Evolutionary conservation across 2,329 filamentous ascomycete genomes (phyloP), one percentile per base, ranked within the genome.

Genomic region (Sphaceloma murrayae): DNA sequence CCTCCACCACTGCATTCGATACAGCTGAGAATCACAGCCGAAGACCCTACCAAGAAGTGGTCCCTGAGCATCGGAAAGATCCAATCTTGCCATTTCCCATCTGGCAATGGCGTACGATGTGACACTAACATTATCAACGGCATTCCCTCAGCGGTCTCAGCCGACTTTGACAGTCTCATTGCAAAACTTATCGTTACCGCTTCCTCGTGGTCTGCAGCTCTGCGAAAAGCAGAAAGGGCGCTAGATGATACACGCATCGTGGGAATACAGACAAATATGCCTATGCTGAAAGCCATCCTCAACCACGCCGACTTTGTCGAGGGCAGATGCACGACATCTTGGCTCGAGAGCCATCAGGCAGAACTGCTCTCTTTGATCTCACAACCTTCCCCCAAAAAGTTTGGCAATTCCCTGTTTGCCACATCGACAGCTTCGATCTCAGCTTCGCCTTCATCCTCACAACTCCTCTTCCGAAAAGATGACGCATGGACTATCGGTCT

Each of bases 31-130:
- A 57, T 80, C 24, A 77, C 72, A 33, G 70, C 75, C 3, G 75
- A 79, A 52, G 69, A 77, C 43, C 66, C 70, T 1, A 59, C 63
- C 14, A 66, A 62, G 30, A 62, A 70, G 39, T 79, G 74, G 59
- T 65, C 74, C 0, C 59, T 80, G 2, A 76, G 73, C 24, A 74
- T 79, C 34, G 77, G 77, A 26, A 77, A 75, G 46, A 69, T 80
- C 11, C 67, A 63, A 0, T 63, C 66, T 0, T 74, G 76, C 34
- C 59, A 62, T 5, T 69, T 78, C 2, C 76, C 77, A 0, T 62
- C 59, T 1, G 76, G 77, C 1, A 73, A 77, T 48, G 76, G 77
- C 0, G 62, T 77, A 9, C 60, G 75, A 14, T 63, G 78, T 2
- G 75, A 78, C 49, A 77, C 72, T 1, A 67, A 75, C 49, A 57